Conservation (phyloP, 2,329 filamentous ascomycete genomes). For the Calonectria pseudoreteaudii region DNA sequence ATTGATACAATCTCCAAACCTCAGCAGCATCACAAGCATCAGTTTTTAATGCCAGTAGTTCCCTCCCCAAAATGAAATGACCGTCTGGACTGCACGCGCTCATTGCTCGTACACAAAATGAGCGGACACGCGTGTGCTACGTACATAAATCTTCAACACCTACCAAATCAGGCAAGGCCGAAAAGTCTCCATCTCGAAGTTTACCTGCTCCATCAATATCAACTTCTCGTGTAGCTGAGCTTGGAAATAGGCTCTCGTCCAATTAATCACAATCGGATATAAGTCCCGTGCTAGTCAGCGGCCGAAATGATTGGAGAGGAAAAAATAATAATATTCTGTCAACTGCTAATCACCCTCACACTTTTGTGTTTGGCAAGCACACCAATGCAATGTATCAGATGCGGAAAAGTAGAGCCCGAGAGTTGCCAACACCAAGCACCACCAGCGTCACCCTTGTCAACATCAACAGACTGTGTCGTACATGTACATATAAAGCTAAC, state of each 20-base stretch:
- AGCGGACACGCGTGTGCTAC: not conserved
- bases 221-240: not conserved
- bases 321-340: not conserved
- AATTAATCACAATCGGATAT: not conserved
- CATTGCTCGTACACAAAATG: not conserved
- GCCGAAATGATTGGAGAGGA: not conserved
- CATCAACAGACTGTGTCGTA: constrained; percentile 9
- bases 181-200: not conserved
- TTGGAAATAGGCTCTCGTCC: not conserved
- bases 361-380: not conserved
- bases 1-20: not conserved
- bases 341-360: not conserved
- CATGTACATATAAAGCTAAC: constrained; percentile 17
- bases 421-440: not conserved
- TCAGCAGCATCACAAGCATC: not conserved
- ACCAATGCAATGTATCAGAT: not conserved
- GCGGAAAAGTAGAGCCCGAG: not conserved
- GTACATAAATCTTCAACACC: not conserved
- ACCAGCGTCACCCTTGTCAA: not conserved
- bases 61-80: not conserved
- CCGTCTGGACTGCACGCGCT: not conserved
- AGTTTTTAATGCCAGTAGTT: not conserved
- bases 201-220: not conserved
- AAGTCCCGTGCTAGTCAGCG: not conserved
- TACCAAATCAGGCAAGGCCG: constrained; percentile 1